Evolutionary conservation across 139 green algal species (phyloP), one percentile per base, ranked within the genome.

Genomic region (Protoeuglena noctilucae): DNA sequence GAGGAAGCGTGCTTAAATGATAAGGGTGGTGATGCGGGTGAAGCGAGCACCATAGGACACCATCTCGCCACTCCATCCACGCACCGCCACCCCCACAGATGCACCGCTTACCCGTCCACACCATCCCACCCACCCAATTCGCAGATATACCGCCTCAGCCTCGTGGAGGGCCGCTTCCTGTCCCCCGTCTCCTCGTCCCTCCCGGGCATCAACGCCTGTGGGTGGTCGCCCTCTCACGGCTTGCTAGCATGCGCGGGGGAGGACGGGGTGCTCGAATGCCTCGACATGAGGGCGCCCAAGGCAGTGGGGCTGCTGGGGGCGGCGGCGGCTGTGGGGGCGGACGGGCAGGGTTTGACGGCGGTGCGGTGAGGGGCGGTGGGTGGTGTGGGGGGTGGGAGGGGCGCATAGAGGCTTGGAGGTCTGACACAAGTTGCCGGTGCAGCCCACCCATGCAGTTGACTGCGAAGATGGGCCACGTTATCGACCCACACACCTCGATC

Each of bases 181-280:
- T 40, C 71, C 18, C 78, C 89, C 0, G 55, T 96, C 43, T 29
- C 66, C 3, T 62, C 65, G 6, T 50, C 52, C 17, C 82, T 80
- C 1, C 68, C 72, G 0, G 84, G 71, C 4, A 70, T 93, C 57
- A 96, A 95, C 50, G 80, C 79, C 0, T 71, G 64, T 28, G 78
- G 72, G 30, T 22, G 88, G 9, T 78, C 67, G 26, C 73, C 79
- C 1, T 53, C 48, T 4, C 79, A 92, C 57, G 81, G 84, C 25
- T 62, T 97, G 54, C 55, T 96, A 24, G 87, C 68, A 3, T 71
- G 57, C 39, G 86, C 76, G 0, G 81, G 89, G 17, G 87, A 94
- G 62, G 87, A 91, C 28, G 91, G 91, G 3, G 27, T 60, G 1
- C 65, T 98, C 31, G 88, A 96, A 66, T 96, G 83, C 73, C 95